Conservation (phyloP, 73 alveolate genomes). For the Uronychia setigera region DNA sequence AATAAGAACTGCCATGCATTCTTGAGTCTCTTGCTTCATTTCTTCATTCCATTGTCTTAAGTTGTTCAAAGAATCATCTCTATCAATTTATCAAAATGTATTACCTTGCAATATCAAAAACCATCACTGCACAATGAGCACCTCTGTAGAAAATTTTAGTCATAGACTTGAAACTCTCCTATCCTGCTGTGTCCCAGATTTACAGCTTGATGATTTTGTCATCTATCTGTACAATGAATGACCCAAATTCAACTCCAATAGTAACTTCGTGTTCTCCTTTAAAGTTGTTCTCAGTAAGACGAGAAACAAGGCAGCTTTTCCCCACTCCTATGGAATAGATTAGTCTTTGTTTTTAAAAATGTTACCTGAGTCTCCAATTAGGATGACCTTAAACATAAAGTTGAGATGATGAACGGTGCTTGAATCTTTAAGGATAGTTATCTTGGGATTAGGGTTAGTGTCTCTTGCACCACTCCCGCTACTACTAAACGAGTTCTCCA, state of each 20-base stretch:
- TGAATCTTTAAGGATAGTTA: neutral
- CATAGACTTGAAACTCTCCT: slow-evolving; percentile 91
- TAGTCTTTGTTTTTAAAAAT: neutral
- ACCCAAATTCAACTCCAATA: slow-evolving; percentile 95
- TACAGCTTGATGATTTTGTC: slow-evolving; percentile 71
- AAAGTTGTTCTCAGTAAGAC: slow-evolving; percentile 88
- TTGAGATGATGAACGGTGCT: slow-evolving; percentile 30
- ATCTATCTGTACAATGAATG: slow-evolving; percentile 82
- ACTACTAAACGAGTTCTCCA: neutral
- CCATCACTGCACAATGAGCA: slow-evolving; percentile 91
- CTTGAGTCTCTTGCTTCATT: slow-evolving; percentile 61
- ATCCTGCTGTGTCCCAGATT: slow-evolving; percentile 99
- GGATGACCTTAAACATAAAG: slow-evolving; percentile 67
- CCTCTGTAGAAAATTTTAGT: slow-evolving; percentile 90
- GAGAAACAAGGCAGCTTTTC: slow-evolving; percentile 88
- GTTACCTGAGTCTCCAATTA: slow-evolving; percentile 88
- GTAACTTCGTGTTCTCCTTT: slow-evolving; percentile 90
- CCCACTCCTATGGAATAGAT: slow-evolving; percentile 82
- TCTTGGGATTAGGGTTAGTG: neutral
- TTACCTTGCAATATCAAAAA: slow-evolving; percentile 91
- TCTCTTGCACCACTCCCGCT: neutral
- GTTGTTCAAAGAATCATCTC: slow-evolving; percentile 18
- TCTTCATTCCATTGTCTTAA: slow-evolving; percentile 66
- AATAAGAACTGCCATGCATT: slow-evolving; percentile 49
- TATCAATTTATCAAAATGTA: slow-evolving; percentile 5